A percentile compares a stretch with the other conserved stretches of the same genome.
Evolutionary conservation across 1,284 basidiomycete species (phyloP).

Genomic region (Malassezia dermatis): DNA sequence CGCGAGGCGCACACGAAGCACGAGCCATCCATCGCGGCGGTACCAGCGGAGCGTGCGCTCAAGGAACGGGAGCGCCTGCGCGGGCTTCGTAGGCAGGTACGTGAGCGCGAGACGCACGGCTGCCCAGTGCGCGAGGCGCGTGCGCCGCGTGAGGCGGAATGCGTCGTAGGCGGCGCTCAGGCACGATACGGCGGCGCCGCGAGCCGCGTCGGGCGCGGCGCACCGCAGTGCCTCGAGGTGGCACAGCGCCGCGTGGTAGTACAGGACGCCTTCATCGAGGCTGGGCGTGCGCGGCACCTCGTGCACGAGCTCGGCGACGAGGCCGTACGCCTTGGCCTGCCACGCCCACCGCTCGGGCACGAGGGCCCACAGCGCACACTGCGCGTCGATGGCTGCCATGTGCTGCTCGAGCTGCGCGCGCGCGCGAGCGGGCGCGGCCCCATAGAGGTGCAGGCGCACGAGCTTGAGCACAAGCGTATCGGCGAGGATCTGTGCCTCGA

Average conservation of each 20-base stretch:
- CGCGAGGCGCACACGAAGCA: not conserved
- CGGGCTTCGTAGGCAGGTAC: conserved; percentile 22
- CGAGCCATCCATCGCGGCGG: conserved; percentile 8
- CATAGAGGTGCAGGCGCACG: conserved; percentile 64
- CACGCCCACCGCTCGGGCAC: conserved; percentile 96
- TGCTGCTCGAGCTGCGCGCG: conserved; percentile 65
- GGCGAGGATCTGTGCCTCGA: conserved; percentile 89
- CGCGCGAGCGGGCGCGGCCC: conserved; percentile 62
- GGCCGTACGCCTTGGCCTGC: conserved; percentile 66
- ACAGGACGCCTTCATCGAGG: not conserved
- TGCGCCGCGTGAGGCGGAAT: conserved; percentile 17
- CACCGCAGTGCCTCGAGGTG: conserved; percentile 25
- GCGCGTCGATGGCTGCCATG: conserved; percentile 70
- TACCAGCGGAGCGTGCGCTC: conserved; percentile 31
- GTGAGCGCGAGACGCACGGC: conserved; percentile 28
- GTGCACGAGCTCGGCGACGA: conserved; percentile 36
- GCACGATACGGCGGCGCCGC: conserved; percentile 14
- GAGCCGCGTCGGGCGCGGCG: conserved; percentile 3
- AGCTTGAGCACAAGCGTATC: conserved; percentile 52
- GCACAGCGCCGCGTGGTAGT: conserved; percentile 37
- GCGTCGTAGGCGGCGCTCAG: conserved; percentile 33
- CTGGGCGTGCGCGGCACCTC: conserved; percentile 15
- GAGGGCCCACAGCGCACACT: conserved; percentile 90
- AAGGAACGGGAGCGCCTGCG: conserved; percentile 33
- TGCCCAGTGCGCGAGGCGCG: conserved; percentile 22